phyloP scores from a whole-genome alignment of 176 grass and related monocot genomes.

The maize (Zea mays) region Zm-B73-REFERENCE-NAM-5.0 NC_050101.1:101275001-101275500 shows the following conservation, averaged over 20 bases:
- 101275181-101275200: background rate
- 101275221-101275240: slow-evolving; percentile 14
- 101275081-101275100: slow-evolving; percentile 64
- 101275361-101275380: slow-evolving; percentile 71
- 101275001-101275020: slow-evolving; percentile 57
- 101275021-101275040: slow-evolving; percentile 60
- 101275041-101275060: slow-evolving; percentile 63
- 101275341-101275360: slow-evolving; percentile 70
- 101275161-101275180: slow-evolving; percentile 65
- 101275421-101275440: slow-evolving; percentile 82
- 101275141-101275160: slow-evolving; percentile 54
- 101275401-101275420: slow-evolving; percentile 79
- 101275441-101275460: slow-evolving; percentile 35
- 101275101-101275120: slow-evolving; percentile 58
- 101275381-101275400: slow-evolving; percentile 81
- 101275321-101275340: slow-evolving; percentile 70
- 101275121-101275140: slow-evolving; percentile 58
- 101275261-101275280: background rate
- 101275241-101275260: background rate
- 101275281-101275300: slow-evolving; percentile 64
- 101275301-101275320: slow-evolving; percentile 67
- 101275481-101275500: background rate
- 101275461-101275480: background rate
- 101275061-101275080: slow-evolving; percentile 72
- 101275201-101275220: background rate